These are phyloP conservation scores for Capronia coronata DNA, from an alignment of 2,329 filamentous ascomycete genomes.

Conservation along the genomic window DNA sequence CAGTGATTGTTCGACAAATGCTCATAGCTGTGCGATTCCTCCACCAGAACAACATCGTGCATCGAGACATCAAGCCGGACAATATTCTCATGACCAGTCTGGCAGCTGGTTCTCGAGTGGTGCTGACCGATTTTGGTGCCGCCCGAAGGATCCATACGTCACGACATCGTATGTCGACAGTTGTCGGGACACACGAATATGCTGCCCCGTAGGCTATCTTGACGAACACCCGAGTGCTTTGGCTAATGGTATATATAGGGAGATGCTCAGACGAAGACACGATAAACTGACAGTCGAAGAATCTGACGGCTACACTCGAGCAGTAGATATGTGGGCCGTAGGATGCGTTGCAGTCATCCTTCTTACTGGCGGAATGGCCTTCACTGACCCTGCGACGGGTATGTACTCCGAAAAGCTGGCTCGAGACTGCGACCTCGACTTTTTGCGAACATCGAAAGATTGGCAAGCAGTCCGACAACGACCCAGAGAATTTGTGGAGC, in stretches of 20 bases:
- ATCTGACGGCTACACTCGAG: conserved; percentile 45
- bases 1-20: conserved; percentile 51
- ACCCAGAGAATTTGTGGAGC: conserved; percentile 49
- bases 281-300: conserved; percentile 20
- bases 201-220: conserved; percentile 50
- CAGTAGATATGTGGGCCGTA: conserved; percentile 58
- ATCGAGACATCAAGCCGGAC: conserved; percentile 59
- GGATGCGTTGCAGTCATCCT: conserved; percentile 50
- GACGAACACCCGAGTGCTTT: not conserved
- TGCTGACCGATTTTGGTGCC: conserved; percentile 57
- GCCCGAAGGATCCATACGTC: conserved; percentile 37
- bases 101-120: conserved; percentile 45
- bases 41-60: conserved; percentile 50
- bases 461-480: conserved; percentile 41
- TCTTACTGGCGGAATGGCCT: conserved; percentile 46
- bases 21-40: conserved; percentile 54
- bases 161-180: conserved; percentile 46
- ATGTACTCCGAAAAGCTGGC: conserved; percentile 32
- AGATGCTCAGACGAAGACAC: not conserved
- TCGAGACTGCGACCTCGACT: conserved; percentile 38
- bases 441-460: conserved; percentile 39
- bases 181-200: conserved; percentile 53
- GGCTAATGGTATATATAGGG: not conserved
- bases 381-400: conserved; percentile 35
- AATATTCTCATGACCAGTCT: conserved; percentile 56